Conservation (phyloP, 2,329 filamentous ascomycete genomes). For the Pleoardoris graminearum region DNA sequence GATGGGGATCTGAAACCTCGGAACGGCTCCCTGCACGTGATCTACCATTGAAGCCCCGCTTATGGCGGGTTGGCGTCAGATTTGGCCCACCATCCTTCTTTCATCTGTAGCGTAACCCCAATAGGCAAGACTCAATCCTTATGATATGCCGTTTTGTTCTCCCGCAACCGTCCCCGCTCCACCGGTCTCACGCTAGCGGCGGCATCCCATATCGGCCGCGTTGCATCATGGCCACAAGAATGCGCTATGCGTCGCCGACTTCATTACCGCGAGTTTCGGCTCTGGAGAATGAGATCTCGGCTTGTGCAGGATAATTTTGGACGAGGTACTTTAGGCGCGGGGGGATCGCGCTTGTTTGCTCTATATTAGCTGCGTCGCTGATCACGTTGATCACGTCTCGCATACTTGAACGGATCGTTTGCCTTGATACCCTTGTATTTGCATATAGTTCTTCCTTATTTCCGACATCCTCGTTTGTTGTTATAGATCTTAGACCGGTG, state of each 20-base stretch:
- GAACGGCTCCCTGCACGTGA: neutral
- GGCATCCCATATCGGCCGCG: constrained; percentile 20
- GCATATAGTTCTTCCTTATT: neutral
- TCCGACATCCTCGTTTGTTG: neutral
- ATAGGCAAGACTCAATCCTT: neutral
- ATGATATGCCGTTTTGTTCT: constrained; percentile 21
- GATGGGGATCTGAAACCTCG: neutral
- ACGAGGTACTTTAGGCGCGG: constrained; percentile 12
- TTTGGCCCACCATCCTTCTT: neutral
- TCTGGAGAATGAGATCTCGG: constrained; percentile 20
- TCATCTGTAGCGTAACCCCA: neutral
- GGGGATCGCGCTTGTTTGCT: neutral
- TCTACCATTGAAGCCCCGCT: neutral
- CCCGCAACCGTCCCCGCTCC: constrained; percentile 19
- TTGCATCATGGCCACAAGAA: constrained; percentile 2
- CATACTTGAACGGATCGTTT: no score
- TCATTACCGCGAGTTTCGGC: constrained; percentile 23
- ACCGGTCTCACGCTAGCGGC: constrained; percentile 5
- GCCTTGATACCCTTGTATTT: neutral
- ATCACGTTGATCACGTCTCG: no score
- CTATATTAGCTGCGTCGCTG: neutral
- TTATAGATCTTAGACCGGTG: constrained; percentile 18
- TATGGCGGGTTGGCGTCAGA: neutral
- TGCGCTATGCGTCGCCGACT: constrained; percentile 9
- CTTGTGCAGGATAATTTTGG: neutral